Evolutionary conservation across 73 alveolate species (phyloP).

Genomic region (Paramecium pentaurelia): DNA sequence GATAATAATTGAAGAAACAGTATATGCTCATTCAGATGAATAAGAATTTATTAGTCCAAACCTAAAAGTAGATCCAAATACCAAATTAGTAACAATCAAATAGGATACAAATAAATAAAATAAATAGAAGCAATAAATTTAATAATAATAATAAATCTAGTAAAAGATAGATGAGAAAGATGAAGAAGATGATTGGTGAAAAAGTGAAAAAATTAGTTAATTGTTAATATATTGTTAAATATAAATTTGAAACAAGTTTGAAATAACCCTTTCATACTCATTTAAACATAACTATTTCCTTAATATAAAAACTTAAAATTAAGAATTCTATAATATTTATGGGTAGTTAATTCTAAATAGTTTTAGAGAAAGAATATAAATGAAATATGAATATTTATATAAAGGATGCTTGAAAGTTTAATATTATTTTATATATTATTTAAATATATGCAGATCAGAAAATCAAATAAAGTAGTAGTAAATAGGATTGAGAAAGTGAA

Average conservation of each 20-base stretch:
- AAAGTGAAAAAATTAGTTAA: too few species aligned
- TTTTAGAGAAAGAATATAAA: too few species aligned
- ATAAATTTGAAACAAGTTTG: too few species aligned
- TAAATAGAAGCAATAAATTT: not conserved
- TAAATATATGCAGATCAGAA: not conserved
- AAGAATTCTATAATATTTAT: too few species aligned
- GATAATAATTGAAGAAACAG: not conserved
- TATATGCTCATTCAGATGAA: not conserved
- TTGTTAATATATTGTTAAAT: too few species aligned
- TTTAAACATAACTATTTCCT: too few species aligned
- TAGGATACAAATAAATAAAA: not conserved
- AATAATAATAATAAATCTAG: not conserved
- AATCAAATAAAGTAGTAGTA: conserved; percentile 11
- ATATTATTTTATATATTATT: not conserved
- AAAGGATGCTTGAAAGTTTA: not conserved
- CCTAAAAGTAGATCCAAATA: not conserved
- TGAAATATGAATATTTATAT: too few species aligned
- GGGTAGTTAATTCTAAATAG: not conserved
- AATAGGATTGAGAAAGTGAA: conserved; percentile 35
- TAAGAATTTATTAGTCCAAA: conserved; percentile 7
- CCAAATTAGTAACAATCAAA: not conserved
- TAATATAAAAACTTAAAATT: too few species aligned
- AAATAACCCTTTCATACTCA: too few species aligned
- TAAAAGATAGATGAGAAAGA: not conserved
- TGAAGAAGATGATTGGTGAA: conserved; percentile 26